phyloP scores from a whole-genome alignment of 176 grass and related monocot species.

The Poa pratensis region DNA sequence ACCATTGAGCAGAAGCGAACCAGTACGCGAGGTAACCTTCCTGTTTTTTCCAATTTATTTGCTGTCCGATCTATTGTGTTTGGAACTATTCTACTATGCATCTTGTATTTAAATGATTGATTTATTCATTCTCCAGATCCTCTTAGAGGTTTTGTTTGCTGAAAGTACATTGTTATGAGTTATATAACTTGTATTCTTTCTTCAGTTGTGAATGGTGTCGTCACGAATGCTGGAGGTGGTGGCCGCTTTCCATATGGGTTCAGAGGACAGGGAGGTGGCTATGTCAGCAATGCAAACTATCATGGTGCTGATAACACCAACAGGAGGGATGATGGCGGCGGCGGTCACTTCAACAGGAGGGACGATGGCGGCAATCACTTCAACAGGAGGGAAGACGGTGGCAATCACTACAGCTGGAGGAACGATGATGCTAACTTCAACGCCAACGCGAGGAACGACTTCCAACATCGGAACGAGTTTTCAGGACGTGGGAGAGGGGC shows the following conservation, averaged over 20 bases:
- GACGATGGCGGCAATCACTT: neutral
- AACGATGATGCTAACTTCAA: constrained; percentile 36
- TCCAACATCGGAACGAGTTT: constrained; percentile 49
- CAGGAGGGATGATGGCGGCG: constrained; percentile 16
- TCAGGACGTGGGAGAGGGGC: constrained; percentile 42
- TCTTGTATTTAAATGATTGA: neutral
- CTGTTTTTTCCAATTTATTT: neutral
- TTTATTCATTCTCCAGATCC: neutral
- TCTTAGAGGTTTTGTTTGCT: neutral
- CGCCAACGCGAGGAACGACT: constrained; percentile 40
- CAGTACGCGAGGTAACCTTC: constrained; percentile 52
- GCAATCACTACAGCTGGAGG: neutral
- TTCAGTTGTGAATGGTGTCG: constrained; percentile 39
- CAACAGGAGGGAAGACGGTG: neutral
- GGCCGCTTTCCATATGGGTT: constrained; percentile 45
- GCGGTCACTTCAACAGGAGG: neutral
- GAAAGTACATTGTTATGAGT: constrained; percentile 3
- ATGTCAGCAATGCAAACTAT: constrained; percentile 36
- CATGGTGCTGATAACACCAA: constrained; percentile 27
- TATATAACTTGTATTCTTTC: constrained; percentile 13
- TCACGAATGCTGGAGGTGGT: constrained; percentile 36
- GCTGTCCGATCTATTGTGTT: neutral
- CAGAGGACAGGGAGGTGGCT: constrained; percentile 46
- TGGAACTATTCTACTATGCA: neutral
- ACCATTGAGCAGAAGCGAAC: constrained; percentile 5